Evolutionary conservation across 2,329 filamentous ascomycete genomes (phyloP).

Genomic region (Tolypocladium capitatum): DNA sequence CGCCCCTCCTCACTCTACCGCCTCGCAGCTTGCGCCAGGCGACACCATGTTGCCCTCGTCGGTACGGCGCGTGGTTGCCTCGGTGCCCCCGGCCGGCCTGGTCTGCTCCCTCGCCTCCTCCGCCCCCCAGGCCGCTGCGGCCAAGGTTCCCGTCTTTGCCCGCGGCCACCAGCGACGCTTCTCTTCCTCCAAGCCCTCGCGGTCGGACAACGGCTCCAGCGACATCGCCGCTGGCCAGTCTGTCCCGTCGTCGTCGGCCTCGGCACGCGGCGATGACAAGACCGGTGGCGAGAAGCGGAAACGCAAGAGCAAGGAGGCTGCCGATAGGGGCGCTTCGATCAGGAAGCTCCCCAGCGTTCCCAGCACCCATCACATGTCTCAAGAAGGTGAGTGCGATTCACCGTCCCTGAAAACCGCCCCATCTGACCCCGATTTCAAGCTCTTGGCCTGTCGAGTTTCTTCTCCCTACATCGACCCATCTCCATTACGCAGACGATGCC

Average conservation of each 20-base stretch:
- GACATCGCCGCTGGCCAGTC: constrained; percentile 35
- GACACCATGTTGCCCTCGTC: constrained; percentile 40
- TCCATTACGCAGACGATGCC: constrained; percentile 76
- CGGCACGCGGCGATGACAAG: constrained; percentile 28
- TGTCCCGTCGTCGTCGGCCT: constrained; percentile 33
- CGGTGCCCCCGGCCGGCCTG: constrained; percentile 30
- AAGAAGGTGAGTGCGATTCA: constrained; percentile 40
- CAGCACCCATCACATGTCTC: constrained; percentile 58
- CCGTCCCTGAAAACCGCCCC: neutral
- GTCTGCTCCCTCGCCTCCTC: constrained; percentile 28
- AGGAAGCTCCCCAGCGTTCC: constrained; percentile 59
- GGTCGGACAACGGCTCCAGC: constrained; percentile 42
- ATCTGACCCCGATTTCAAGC: constrained; percentile 37
- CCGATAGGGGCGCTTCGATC: constrained; percentile 30
- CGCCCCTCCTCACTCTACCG: constrained; percentile 6
- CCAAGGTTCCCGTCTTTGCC: constrained; percentile 21
- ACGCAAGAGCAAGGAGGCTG: constrained; percentile 42
- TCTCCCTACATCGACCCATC: constrained; percentile 89
- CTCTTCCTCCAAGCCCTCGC: constrained; percentile 50
- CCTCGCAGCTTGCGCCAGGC: constrained; percentile 9
- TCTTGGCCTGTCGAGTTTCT: constrained; percentile 80
- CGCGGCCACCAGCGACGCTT: constrained; percentile 38
- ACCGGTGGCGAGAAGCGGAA: constrained; percentile 39
- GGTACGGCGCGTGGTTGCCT: constrained; percentile 39
- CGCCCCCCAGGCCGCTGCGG: constrained; percentile 24